Base-by-base conservation (phyloP, 164 flowering plant genomes). In the Dillenia turbinata region DNA sequence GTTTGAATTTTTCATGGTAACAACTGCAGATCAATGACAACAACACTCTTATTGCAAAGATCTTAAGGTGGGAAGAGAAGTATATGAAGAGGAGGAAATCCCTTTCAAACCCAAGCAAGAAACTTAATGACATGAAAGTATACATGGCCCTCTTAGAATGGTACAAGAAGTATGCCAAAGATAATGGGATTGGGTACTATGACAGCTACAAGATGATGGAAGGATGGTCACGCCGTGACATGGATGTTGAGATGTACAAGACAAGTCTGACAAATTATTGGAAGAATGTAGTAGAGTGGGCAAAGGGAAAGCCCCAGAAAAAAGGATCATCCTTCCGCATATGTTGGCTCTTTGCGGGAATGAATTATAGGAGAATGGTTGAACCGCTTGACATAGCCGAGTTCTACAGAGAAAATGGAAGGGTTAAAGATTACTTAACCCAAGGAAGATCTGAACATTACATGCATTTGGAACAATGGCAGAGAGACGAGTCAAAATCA, bases 371-470 rank as follows among this genome's bases (percentile, higher is more conserved):
- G 49, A 77, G 83, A 54, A 77, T 83, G 81, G 73, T 80, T 14
- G 87, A 83, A 33, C 84, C 83, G 7, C 83, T 83, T 12, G 71
- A 81, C 49, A 83, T 83, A 12, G 87, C 85, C 14, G 80, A 72
- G 0, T 68, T 71, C 72, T 81, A 79, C 56, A 61, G 8, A n/a
- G 44, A 51, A 11, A 9, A 49, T 9, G 8, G 67, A 65, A 10
- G 5, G 33, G 33, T n/a, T 1, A 59, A n/a, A 15, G 72, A 72
- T 54, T 77, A 81, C 65, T 0, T 43, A 16, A 49, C 47, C 11
- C n/a, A 56, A 17, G 68, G 65, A 48, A 69, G 87, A 50, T 22
- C 73, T 8, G 26, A 47, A 3, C 84, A 77, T 40, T 83, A 59
- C 62, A 62, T n/a, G 2, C 22, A 50, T 44, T 55, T 83, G 72